phyloP scores from a whole-genome alignment of 306 rosid genomes.

The Ceratonia siliqua region DNA sequence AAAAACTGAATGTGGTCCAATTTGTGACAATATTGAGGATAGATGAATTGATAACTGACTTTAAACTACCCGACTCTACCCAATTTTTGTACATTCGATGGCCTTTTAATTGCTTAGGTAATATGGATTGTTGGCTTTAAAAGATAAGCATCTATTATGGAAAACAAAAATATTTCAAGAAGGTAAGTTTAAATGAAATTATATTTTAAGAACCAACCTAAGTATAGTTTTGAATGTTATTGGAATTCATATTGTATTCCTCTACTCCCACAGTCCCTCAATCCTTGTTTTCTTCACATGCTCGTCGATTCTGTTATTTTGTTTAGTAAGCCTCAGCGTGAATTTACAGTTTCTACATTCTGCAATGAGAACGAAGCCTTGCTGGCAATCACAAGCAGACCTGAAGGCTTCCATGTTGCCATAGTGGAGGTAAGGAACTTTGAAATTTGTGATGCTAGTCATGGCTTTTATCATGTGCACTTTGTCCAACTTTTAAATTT shows the following conservation, averaged over 20 bases:
- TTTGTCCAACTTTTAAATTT: neutral
- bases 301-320: constrained; percentile 23
- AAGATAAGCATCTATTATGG: neutral
- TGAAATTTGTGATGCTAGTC: constrained; percentile 9
- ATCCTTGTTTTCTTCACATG: neutral
- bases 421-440: constrained; percentile 66
- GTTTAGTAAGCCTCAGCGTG: constrained; percentile 23
- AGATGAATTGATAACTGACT: constrained; percentile 33
- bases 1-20: constrained; percentile 41
- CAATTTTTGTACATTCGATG: constrained; percentile 33
- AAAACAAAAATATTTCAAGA: neutral
- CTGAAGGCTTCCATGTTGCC: constrained; percentile 78
- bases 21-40: constrained; percentile 27
- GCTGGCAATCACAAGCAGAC: constrained; percentile 59
- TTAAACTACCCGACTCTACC: constrained; percentile 30
- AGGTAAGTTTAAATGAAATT: constrained; percentile 14
- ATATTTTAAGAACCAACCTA: constrained; percentile 15
- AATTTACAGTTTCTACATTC: constrained; percentile 63
- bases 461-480: neutral
- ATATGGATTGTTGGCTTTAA: constrained; percentile 26
- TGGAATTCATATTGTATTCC: neutral
- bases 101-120: constrained; percentile 14
- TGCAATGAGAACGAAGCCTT: constrained; percentile 67
- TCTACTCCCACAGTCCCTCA: neutral
- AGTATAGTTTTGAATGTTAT: neutral